Percentiles rank a stretch among this genome's conserved stretches.
These are phyloP conservation scores for Leonotis leonurus DNA, from an alignment of 257 asterid species.

Conservation along the genomic window DNA sequence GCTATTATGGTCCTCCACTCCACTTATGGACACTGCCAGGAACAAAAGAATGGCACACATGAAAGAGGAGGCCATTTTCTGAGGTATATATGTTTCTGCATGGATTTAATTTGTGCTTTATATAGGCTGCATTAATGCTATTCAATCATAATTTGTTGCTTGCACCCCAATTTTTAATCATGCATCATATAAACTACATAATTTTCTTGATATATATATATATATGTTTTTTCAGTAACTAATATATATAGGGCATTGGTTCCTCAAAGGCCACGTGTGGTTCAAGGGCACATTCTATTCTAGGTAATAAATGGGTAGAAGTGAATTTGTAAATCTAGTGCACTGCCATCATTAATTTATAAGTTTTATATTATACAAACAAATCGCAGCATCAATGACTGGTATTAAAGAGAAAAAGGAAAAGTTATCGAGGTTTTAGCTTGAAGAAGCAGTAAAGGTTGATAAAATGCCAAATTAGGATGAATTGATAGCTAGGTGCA, in stretches of 20 bases:
- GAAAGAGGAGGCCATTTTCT: slow-evolving; percentile 19
- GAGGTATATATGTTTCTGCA: background rate
- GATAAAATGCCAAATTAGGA: background rate
- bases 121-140: slow-evolving; percentile 16
- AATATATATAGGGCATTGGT: no score
- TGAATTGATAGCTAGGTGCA: no score
- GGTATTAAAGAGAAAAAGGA: background rate
- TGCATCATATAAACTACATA: no score
- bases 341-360: no score
- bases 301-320: no score
- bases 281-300: no score
- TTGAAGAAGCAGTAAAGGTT: slow-evolving; percentile 27
- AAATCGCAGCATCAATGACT: background rate
- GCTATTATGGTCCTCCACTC: background rate
- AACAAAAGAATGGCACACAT: slow-evolving; percentile 15
- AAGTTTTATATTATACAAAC: background rate
- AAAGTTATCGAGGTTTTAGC: slow-evolving; percentile 12
- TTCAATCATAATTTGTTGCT: slow-evolving; percentile 19
- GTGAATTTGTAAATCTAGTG: no score
- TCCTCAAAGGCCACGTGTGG: no score
- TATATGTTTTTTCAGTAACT: no score
- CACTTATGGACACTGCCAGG: slow-evolving; percentile 4
- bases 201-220: no score
- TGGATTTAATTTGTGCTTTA: background rate
- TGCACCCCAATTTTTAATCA: no score